Evolutionary conservation across 345 rosid genomes (phyloP).

Genomic region (Hibiscus mutabilis): DNA sequence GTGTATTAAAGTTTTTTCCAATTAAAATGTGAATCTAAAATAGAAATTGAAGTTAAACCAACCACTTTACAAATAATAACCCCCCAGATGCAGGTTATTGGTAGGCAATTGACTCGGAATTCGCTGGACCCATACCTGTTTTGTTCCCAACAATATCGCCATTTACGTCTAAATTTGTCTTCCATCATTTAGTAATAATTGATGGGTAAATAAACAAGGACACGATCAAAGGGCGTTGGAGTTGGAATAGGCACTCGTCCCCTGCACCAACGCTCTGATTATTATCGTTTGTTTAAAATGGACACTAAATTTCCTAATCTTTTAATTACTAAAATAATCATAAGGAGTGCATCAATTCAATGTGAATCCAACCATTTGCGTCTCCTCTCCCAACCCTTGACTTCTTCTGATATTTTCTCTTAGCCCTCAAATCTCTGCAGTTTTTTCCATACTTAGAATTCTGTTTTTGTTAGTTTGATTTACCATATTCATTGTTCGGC

Average conservation of each 20-base stretch:
- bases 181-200: not conserved
- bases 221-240: not conserved
- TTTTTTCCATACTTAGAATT: not conserved
- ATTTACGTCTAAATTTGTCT: not conserved
- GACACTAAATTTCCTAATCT: too few species aligned
- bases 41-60: not conserved
- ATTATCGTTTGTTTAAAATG: too few species aligned
- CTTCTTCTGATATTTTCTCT: not conserved
- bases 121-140: not conserved
- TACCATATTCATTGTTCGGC: not conserved
- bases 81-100: too few species aligned
- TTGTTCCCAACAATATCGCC: not conserved
- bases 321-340: not conserved
- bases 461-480: not conserved
- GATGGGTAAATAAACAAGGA: not conserved
- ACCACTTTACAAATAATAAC: not conserved
- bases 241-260: not conserved
- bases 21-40: too few species aligned
- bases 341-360: not conserved
- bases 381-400: too few species aligned
- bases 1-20: too few species aligned
- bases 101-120: not conserved
- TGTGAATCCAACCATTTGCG: too few species aligned
- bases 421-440: not conserved
- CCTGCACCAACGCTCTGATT: too few species aligned